Evolutionary conservation across 2,329 filamentous ascomycete genomes (phyloP), one percentile per base, ranked within the genome.

Genomic region (Byssothecium circinans): DNA sequence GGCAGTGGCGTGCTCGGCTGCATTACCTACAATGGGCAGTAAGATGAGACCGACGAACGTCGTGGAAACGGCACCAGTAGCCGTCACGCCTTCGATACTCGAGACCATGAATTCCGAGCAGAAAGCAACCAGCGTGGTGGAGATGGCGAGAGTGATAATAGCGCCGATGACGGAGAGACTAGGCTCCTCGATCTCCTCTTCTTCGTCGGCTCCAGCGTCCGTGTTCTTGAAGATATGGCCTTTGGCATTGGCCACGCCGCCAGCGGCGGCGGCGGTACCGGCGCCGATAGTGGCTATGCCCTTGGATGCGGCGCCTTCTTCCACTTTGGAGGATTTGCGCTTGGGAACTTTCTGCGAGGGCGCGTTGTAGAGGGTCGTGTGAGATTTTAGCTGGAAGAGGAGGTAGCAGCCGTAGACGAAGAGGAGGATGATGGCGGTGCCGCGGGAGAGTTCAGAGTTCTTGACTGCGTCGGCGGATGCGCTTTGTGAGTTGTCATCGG

Each of bases 331-430:
- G 8, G 65, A 65, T 32, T 73, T 71, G 43, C 67, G 72, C 61
- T 82, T 89, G 2, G 85, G 81, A 0, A 88, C 86, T 70, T 96
- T 96, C 59, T 88, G 80, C 56, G 86, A 88, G 27, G 88, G 84
- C 43, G 84, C 83, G 67, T 87, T 89, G 77, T 95, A 96, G 67
- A 95, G 85, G 8, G 76, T 76, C 19, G 81, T 79, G 69, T 96
- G 91, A 0, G 91, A 91, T 69, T 90, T 89, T 49, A 97, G 84
- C 71, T 96, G 92, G 78, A 96, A 96, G 71, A 89, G 80, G 2
- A 97, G 84, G 64, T 95, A 96, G 47, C 82, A 87, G 41, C 73
- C 84, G 69, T 96, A 97, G 8, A 95, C 87, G 38, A 95, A 67
- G 1, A 97, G 80, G 4, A 96, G 80, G 52, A 96, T 91, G 51